Evolutionary conservation across 192 early-diverging fungal genomes (phyloP), one percentile per base, ranked within the genome.

Genomic region (Coemansia sp.): DNA sequence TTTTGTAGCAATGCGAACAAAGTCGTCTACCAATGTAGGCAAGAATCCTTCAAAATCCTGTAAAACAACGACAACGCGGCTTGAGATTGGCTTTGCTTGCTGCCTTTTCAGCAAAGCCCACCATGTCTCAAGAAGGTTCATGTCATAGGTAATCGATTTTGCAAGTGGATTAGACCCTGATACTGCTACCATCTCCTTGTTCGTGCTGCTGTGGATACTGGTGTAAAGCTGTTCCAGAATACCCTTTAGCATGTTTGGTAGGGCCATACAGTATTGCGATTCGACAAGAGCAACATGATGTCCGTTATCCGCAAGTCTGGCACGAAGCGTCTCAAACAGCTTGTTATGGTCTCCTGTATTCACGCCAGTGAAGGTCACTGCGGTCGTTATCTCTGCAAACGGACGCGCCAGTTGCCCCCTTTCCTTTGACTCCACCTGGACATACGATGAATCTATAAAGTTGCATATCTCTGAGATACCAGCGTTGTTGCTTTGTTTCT

Each of bases 11-110:
- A 76, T 68, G 18, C 83, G 85, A 59, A 95, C 85, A 67, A 95
- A 86, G 64, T 92, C 88, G 61, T 93, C 86, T 6, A 95, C 84
- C 0, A 94, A 80, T 13, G 69, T 68, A 8, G 88, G 84, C 41
- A 88, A 84, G 61, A 97, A 95, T 46, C 89, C 85, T 68, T 97
- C 95, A 79, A 94, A 92, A 69, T 97, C 93, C 65, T 94, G 90
- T 52, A 97, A 66, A 37, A 94, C 88, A 22, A 95, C 71, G 5
- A 94, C 90, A 4, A 94, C 47, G 12, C 68, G 71, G 49, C 51
- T 15, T 54, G 21, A 19, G 80, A 87, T 3, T 79, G 74, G 3
- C 32, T 40, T 57, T 36, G 42, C 56, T 41, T 39, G 19, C 21
- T 43, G 7, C 11, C 8, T 12, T 5, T 46, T 32, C 51, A 26